Evolutionary conservation across 768 basidiomycete species (phyloP), one percentile per base, ranked within the genome.

Genomic region (Lepiota brunneoincarnata): DNA sequence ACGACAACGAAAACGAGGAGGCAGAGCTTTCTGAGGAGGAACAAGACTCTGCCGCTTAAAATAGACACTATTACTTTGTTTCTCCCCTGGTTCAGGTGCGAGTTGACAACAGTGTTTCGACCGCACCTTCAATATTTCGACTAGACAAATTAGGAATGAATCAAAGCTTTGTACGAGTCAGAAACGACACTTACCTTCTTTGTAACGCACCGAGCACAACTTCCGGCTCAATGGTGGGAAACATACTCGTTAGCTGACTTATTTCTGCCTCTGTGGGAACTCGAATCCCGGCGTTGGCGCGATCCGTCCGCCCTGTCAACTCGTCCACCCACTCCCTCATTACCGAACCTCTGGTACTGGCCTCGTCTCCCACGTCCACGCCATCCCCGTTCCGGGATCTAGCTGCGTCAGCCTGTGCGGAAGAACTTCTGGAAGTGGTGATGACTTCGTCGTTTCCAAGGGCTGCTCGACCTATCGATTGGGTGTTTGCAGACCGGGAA

Each of bases 241-340:
- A 97, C 88, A 97, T 93, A 45, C 70, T 77, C 42, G 81, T 80
- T 50, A 95, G 62, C 43, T 89, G 83, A 6, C 74, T 67, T 49
- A 95, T 89, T 69, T 96, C 93, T 23, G 80, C 74, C 34, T 92
- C 89, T 21, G 78, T 78, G 1, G 91, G 89, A 10, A 84, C 83
- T 38, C 89, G 77, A 49, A 90, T 76, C 18, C 84, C 82, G 26
- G 80, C 67, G 43, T 72, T 75, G 17, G 76, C 72, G 41, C 78
- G 77, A 17, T 79, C 81, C 24, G 76, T 67, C 51, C 84, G 69
- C 4, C 90, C 89, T 1, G 89, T 89, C 60, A 93, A 68, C 59
- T 89, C 89, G 55, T 89, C 77, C 23, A 91, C 86, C 89, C 88
- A 90, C 64, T 89, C 86, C 47, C 85, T 78, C 66, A 91, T 75